Conservation (phyloP, 169 alveolate species). For the Plasmodium vinckei region DNA sequence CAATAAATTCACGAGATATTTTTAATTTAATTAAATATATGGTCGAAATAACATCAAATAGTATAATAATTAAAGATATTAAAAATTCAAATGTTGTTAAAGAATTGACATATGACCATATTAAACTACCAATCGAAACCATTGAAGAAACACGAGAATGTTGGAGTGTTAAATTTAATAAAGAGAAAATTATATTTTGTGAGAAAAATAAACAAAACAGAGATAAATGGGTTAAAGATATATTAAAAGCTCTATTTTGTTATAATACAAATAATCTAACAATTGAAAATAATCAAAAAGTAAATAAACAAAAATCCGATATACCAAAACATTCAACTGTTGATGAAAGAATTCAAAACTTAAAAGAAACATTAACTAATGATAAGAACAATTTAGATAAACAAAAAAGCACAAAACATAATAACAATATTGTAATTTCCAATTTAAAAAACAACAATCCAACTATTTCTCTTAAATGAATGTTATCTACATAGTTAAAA, state of each 20-base stretch:
- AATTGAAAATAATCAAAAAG: constrained; percentile 14
- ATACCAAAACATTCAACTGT: constrained; percentile 74
- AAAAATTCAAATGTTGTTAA: constrained; percentile 36
- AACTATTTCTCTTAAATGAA: constrained; percentile 20
- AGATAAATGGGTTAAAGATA: constrained; percentile 62
- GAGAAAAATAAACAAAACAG: constrained; percentile 63
- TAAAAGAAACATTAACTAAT: constrained; percentile 4
- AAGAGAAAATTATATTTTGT: constrained; percentile 57
- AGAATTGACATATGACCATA: constrained; percentile 21
- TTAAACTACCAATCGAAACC: constrained; percentile 69
- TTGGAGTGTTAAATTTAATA: constrained; percentile 39
- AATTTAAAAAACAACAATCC: constrained; percentile 35
- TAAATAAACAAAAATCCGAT: constrained; percentile 8
- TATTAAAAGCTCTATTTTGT: constrained; percentile 71
- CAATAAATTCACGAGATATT: constrained; percentile 51
- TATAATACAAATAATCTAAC: constrained; percentile 71
- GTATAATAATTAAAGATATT: constrained; percentile 45
- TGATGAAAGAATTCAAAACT: constrained; percentile 27
- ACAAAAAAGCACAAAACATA: constrained; percentile 8
- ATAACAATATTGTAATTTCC: constrained; percentile 51
- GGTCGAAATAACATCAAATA: constrained; percentile 53
- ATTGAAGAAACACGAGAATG: constrained; percentile 75
- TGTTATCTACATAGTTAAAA: not conserved
- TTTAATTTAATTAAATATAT: constrained; percentile 44
- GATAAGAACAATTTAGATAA: constrained; percentile 12